A percentile compares a stretch with the other conserved stretches of the same genome.
phyloP scores from a whole-genome alignment of 2,329 filamentous ascomycete species.

The Hypoxylon sp. region DNA sequence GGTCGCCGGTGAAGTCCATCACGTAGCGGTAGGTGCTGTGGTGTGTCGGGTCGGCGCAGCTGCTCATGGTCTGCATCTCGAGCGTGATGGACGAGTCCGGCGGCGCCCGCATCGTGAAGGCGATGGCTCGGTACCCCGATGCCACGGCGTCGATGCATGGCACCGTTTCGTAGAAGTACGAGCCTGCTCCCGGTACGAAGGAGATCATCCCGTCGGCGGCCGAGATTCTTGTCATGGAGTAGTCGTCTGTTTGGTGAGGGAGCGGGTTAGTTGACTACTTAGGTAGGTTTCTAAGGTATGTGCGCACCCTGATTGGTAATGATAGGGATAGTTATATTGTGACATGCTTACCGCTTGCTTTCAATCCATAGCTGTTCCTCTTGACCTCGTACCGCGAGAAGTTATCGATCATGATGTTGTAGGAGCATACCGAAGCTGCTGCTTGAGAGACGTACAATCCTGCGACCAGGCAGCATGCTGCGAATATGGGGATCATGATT shows the following conservation, averaged over 20 bases:
- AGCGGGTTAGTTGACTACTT: neutral
- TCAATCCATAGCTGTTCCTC: slow-evolving; percentile 42
- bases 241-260: slow-evolving; percentile 9
- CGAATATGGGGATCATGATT: neutral
- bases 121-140: slow-evolving; percentile 52
- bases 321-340: no score
- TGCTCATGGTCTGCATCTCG: slow-evolving; percentile 55
- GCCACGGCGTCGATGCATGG: slow-evolving; percentile 50
- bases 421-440: neutral
- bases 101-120: slow-evolving; percentile 54
- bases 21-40: slow-evolving; percentile 50
- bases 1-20: slow-evolving; percentile 49
- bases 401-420: slow-evolving; percentile 21
- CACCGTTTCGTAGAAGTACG: slow-evolving; percentile 57
- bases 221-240: slow-evolving; percentile 9
- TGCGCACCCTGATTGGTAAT: no score
- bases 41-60: slow-evolving; percentile 50
- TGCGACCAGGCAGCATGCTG: neutral
- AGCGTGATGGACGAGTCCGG: slow-evolving; percentile 48
- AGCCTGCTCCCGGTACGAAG: slow-evolving; percentile 49
- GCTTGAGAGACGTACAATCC: neutral
- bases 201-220: slow-evolving; percentile 49
- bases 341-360: slow-evolving; percentile 39
- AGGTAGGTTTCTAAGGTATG: neutral
- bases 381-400: slow-evolving; percentile 33